phyloP scores from a whole-genome alignment of 1,139 yeast genomes.

The Blastobotrys ciferrii region DNA sequence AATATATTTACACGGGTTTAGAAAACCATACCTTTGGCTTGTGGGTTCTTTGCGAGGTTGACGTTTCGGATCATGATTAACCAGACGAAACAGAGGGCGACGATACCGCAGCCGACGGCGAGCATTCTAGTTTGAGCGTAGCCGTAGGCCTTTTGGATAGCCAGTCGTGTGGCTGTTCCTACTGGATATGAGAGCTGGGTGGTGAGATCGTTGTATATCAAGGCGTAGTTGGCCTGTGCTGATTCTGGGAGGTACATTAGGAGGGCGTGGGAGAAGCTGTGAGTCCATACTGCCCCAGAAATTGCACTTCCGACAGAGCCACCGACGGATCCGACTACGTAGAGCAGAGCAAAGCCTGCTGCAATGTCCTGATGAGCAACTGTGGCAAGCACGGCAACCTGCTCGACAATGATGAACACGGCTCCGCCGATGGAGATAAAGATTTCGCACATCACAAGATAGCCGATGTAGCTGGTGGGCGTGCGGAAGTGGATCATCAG shows the following conservation, averaged over 20 bases:
- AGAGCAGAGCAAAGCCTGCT: slow-evolving; percentile 30
- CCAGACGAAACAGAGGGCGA: slow-evolving; percentile 15
- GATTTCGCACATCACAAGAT: slow-evolving; percentile 36
- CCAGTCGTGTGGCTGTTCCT: slow-evolving; percentile 18
- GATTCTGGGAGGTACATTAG: slow-evolving; percentile 22
- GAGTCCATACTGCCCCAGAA: slow-evolving; percentile 35
- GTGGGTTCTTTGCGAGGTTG: slow-evolving; percentile 15
- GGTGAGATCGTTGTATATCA: slow-evolving; percentile 17
- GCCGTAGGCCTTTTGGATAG: slow-evolving; percentile 19
- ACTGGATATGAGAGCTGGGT: slow-evolving; percentile 18
- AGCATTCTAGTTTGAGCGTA: slow-evolving; percentile 21
- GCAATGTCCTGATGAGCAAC: slow-evolving; percentile 29
- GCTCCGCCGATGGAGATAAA: slow-evolving; percentile 37
- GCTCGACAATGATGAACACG: slow-evolving; percentile 30
- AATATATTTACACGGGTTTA: not conserved
- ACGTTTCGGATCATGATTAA: slow-evolving; percentile 16
- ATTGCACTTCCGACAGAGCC: slow-evolving; percentile 36
- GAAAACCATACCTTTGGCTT: slow-evolving; percentile 15
- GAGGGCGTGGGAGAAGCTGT: slow-evolving; percentile 28
- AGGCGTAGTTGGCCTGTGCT: slow-evolving; percentile 11
- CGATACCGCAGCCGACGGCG: slow-evolving; percentile 18
- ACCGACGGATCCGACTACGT: slow-evolving; percentile 30
- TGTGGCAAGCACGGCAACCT: slow-evolving; percentile 34
- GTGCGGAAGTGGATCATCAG: slow-evolving; percentile 36
- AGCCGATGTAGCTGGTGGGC: slow-evolving; percentile 29